Percentiles rank a stretch among this genome's conserved stretches.
These are phyloP conservation scores for Leccinum fibrillosum DNA, from an alignment of 768 basidiomycete species.

Conservation along the genomic window DNA sequence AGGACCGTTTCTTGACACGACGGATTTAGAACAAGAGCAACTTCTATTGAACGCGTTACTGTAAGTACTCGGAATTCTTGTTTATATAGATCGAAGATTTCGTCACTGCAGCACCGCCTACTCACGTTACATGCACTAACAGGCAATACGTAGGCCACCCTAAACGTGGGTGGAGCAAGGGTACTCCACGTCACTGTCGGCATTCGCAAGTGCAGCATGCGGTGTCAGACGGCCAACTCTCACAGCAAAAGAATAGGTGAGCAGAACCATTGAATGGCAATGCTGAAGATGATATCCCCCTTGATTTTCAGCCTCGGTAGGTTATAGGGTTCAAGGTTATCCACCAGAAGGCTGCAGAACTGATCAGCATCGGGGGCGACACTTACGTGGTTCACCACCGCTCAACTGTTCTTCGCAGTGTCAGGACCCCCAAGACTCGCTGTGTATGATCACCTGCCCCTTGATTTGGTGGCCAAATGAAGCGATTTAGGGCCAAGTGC, in stretches of 20 bases:
- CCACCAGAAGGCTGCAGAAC: background rate
- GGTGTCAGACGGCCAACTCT: background rate
- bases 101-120: background rate
- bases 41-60: background rate
- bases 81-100: background rate
- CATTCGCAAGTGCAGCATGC: background rate
- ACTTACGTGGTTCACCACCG: background rate
- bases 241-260: background rate
- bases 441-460: background rate
- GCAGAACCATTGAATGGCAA: background rate
- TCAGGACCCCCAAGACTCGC: background rate
- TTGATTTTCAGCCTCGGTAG: background rate
- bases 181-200: background rate
- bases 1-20: background rate
- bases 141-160: background rate
- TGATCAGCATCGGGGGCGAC: background rate
- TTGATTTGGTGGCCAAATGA: background rate
- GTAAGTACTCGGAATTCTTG: background rate
- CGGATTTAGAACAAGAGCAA: background rate
- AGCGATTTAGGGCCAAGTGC: background rate
- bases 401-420: background rate
- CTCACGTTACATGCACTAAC: background rate
- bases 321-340: background rate
- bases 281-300: background rate
- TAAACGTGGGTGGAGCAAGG: background rate